Evolutionary conservation across 2,329 filamentous ascomycete genomes (phyloP), one percentile per base, ranked within the genome.

Genomic region (Aspergillus udagawae): DNA sequence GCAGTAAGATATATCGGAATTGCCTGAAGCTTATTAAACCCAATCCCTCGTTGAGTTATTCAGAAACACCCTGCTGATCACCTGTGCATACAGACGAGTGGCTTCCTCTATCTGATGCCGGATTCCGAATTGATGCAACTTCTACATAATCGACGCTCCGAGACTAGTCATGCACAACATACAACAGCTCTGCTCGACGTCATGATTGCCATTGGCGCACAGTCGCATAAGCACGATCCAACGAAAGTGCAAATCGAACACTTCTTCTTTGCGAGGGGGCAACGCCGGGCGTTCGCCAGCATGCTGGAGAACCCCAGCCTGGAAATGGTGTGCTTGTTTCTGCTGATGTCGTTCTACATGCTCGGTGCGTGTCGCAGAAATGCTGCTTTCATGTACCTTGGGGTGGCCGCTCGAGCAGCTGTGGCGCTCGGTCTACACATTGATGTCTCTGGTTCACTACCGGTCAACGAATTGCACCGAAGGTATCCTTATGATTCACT

Each of bases 351-450:
- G 0, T 84, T 84, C 60, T 86, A 84, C 61, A 82, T 85, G 78
- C 75, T 84, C 3, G 82, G 81, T 0, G 81, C 81, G 3, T 86
- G 83, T 53, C 81, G 82, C 32, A 75, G 83, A 8, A 86, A 86
- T 55, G 77, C 83, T 0, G 84, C 84, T 0, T 87, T 85, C 53
- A 85, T 87, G 81, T 86, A 86, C 55, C 67, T 87, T 2, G 84
- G 84, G 0, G 79, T 86, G 8, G 84, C 84, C 1, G 76, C 81
- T 0, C 79, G 82, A 53, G 81, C 83, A 0, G 83, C 84, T 0
- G 79, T 81, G 3, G 82, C 83, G 0, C 64, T 87, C 0, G 85
- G 84, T 0, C 64, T 86, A 6, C 83, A 86, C 12, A 62, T 59
- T 21, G 68, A 68, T 28, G 54, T 57, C 5, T 58, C 60, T 6